These are phyloP conservation scores for Magnolia sinica DNA, from an alignment of 164 flowering plant species.

Conservation along the genomic window DNA sequence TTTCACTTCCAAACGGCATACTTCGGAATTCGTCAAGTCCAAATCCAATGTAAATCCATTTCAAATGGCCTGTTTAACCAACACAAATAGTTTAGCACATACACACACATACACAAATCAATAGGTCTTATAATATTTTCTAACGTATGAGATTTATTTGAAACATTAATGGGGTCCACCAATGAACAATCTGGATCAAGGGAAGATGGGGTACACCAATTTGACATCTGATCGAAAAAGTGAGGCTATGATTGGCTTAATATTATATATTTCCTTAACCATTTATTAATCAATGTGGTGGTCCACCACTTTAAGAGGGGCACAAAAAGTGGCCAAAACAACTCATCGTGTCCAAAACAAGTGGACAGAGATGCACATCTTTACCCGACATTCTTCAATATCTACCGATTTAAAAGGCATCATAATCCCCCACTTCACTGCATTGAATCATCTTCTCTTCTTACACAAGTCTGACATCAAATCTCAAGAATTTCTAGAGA, in stretches of 20 bases:
- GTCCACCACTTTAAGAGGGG: not conserved
- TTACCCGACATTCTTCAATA: constrained; percentile 1
- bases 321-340: not conserved
- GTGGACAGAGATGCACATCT: not conserved
- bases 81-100: too few relatives aligned
- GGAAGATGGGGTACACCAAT: not conserved
- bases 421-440: not conserved
- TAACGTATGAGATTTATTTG: too few relatives aligned
- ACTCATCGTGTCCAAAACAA: constrained; percentile 3
- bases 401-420: not conserved
- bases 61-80: too few relatives aligned
- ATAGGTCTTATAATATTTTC: too few relatives aligned
- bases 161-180: not conserved
- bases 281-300: not conserved
- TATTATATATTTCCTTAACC: not conserved
- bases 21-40: too few relatives aligned
- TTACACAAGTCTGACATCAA: not conserved
- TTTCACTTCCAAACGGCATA: too few relatives aligned
- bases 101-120: too few relatives aligned
- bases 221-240: not conserved
- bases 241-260: not conserved
- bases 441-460: constrained; percentile 1
- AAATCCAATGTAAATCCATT: too few relatives aligned
- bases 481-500: not conserved
- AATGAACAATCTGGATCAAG: not conserved